Evolutionary conservation across 1,284 basidiomycete genomes (phyloP).

Genomic region (Volvariella surrecta): DNA sequence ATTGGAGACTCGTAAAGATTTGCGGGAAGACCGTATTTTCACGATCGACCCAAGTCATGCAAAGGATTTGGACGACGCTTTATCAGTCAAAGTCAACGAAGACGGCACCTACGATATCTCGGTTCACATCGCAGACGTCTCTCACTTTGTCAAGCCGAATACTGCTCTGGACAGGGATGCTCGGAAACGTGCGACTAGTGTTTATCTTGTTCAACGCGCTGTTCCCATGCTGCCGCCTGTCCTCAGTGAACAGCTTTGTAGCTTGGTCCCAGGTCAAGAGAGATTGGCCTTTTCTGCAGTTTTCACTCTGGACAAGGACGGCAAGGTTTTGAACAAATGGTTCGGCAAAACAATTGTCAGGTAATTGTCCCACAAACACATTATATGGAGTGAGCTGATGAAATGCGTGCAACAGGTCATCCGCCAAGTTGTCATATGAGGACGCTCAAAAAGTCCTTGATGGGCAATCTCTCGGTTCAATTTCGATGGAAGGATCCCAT

Average conservation of each 20-base stretch:
- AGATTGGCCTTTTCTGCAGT: constrained; percentile 85
- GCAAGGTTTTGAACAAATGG: constrained; percentile 79
- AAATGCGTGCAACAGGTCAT: constrained; percentile 56
- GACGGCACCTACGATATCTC: constrained; percentile 90
- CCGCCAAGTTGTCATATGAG: constrained; percentile 78
- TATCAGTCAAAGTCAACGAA: constrained; percentile 83
- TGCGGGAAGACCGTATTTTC: constrained; percentile 82
- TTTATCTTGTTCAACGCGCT: constrained; percentile 91
- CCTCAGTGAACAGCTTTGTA: constrained; percentile 89
- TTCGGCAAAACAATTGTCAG: constrained; percentile 91
- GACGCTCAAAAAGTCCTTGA: constrained; percentile 81
- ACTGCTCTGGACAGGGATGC: constrained; percentile 97
- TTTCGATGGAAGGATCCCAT: constrained; percentile 51
- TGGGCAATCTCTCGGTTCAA: constrained; percentile 45
- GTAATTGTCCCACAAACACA: constrained; percentile 32
- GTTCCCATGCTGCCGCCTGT: constrained; percentile 95
- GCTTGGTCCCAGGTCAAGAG: constrained; percentile 80
- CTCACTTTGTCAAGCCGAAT: constrained; percentile 94
- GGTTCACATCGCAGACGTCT: constrained; percentile 94
- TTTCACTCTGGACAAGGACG: constrained; percentile 84
- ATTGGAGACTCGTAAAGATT: constrained; percentile 78
- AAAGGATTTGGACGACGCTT: constrained; percentile 91
- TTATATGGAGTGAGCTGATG: too few species aligned
- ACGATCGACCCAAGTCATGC: constrained; percentile 89
- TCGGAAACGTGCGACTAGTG: constrained; percentile 92